These are phyloP conservation scores for Xylaria sp. DNA, from an alignment of 2,329 filamentous ascomycete species.

Conservation along the genomic window DNA sequence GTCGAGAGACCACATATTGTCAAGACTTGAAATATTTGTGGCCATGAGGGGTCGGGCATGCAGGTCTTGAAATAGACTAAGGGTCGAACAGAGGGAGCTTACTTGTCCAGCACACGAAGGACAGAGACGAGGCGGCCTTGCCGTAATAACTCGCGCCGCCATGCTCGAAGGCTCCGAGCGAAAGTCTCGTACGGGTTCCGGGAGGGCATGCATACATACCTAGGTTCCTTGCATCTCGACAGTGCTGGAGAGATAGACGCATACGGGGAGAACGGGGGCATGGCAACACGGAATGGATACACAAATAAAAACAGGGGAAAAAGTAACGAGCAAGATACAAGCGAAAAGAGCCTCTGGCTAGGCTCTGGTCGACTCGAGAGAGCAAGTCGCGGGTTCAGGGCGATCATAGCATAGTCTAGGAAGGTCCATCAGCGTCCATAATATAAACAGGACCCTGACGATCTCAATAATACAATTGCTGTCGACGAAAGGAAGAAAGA, in stretches of 20 bases:
- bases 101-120: conserved; percentile 12
- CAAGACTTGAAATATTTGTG: conserved; percentile 2
- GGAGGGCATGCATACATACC: neutral
- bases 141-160: conserved; percentile 2
- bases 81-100: conserved; percentile 15
- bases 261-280: neutral
- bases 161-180: neutral
- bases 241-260: neutral
- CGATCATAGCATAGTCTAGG: neutral
- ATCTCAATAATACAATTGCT: conserved; percentile 25
- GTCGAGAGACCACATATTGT: conserved; percentile 10
- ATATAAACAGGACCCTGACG: conserved; percentile 6
- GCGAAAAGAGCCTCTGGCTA: neutral
- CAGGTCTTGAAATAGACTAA: conserved; percentile 23
- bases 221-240: neutral
- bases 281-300: conserved; percentile 2
- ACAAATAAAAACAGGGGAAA: conserved; percentile 1
- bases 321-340: conserved; percentile 1
- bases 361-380: neutral
- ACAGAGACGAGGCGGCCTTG: conserved; percentile 15
- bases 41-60: conserved; percentile 10
- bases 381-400: neutral
- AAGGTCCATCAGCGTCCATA: conserved; percentile 12
- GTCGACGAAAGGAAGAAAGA: neutral
- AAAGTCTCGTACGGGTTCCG: neutral